Evolutionary conservation across 805 yeast species (phyloP).

Genomic region (Teunomyces barrocoloradensis): DNA sequence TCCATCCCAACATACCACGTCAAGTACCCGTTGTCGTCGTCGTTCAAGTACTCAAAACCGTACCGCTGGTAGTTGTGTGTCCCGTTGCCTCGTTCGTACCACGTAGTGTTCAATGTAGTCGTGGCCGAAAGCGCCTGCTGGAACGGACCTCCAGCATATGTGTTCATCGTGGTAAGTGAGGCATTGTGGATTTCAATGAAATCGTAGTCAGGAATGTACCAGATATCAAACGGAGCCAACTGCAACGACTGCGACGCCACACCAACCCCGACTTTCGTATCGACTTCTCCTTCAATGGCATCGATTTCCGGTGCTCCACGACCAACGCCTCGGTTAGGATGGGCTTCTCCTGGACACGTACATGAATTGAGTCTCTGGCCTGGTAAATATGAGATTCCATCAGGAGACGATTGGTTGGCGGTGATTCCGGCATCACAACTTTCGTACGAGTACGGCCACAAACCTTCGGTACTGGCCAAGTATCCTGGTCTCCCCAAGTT

Average conservation of each 20-base stretch:
- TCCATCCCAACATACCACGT: conserved; percentile 83
- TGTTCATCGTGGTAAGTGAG: conserved; percentile 74
- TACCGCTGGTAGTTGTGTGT: conserved; percentile 61
- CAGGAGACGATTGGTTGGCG: conserved; percentile 85
- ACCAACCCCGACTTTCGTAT: conserved; percentile 47
- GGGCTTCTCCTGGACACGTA: conserved; percentile 79
- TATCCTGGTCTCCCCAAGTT: conserved; percentile 92
- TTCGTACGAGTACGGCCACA: conserved; percentile 91
- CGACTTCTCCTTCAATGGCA: conserved; percentile 77
- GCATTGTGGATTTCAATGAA: conserved; percentile 70
- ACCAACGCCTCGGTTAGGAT: conserved; percentile 84
- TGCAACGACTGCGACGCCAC: conserved; percentile 91
- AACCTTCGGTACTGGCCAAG: conserved; percentile 82
- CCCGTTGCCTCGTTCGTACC: conserved; percentile 72
- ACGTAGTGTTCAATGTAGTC: conserved; percentile 71
- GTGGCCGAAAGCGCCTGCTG: conserved; percentile 91
- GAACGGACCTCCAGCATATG: conserved; percentile 88
- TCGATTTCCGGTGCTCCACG: conserved; percentile 97
- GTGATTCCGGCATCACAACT: conserved; percentile 93
- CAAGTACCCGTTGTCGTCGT: conserved; percentile 64
- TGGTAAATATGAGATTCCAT: conserved; percentile 82
- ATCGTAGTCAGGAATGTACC: conserved; percentile 90
- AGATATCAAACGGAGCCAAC: conserved; percentile 89
- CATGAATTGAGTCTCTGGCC: conserved; percentile 80
- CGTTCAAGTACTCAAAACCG: conserved; percentile 77